These are phyloP conservation scores for Diutina siamensis DNA, from an alignment of 1,139 yeast genomes.

Conservation along the genomic window DNA sequence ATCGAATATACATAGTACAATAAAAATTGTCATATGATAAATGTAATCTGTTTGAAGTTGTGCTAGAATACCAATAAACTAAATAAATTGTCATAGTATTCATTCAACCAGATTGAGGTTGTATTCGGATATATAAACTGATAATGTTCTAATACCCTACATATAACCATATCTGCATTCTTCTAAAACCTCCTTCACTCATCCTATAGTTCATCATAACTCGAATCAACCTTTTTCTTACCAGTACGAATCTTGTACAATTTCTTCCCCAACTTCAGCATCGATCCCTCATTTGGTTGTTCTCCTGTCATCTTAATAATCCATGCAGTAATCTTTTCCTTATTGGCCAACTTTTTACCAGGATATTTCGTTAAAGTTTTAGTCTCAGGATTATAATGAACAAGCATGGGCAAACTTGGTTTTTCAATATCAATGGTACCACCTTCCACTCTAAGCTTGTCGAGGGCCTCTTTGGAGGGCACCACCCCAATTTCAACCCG, in stretches of 20 bases:
- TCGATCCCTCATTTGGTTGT: conserved; percentile 27
- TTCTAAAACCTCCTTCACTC: not conserved
- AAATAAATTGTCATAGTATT: no score
- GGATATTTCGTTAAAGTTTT: conserved; percentile 14
- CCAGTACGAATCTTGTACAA: conserved; percentile 20
- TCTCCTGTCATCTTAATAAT: conserved; percentile 17
- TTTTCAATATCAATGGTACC: conserved; percentile 14
- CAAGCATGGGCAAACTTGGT: conserved; percentile 20
- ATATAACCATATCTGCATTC: not conserved
- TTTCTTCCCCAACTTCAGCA: conserved; percentile 24
- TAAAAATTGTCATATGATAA: no score
- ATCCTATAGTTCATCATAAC: not conserved
- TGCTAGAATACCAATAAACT: no score
- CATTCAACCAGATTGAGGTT: no score
- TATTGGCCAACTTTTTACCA: conserved; percentile 20
- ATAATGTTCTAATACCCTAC: not conserved
- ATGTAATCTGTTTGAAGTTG: no score
- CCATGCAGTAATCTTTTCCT: conserved; percentile 25
- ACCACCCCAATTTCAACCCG: conserved; percentile 21
- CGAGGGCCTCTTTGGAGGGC: conserved; percentile 8
- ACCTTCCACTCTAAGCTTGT: conserved; percentile 14
- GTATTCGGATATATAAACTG: no score
- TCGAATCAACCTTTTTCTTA: conserved; percentile 11
- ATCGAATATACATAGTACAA: no score
- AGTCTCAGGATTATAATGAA: conserved; percentile 14